Conservation (phyloP, 169 alveolate genomes). For the Eimeria falciformis region DNA sequence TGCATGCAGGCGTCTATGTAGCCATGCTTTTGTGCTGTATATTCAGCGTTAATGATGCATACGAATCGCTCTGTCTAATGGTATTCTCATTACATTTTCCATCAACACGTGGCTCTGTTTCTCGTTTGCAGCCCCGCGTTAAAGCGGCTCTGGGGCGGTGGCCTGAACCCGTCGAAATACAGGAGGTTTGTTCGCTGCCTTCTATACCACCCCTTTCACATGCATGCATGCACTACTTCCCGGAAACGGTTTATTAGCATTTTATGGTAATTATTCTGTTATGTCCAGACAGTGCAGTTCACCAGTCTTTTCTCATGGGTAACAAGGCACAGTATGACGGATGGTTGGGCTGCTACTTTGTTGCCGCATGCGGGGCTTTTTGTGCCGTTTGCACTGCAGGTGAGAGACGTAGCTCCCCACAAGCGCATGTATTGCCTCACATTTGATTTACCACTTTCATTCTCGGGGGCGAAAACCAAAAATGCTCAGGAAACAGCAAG, state of each 20-base stretch:
- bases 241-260: too few species aligned
- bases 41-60: background rate
- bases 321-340: background rate
- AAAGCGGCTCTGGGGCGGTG: constrained; percentile 66
- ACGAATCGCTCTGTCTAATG: background rate
- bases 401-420: constrained; percentile 79
- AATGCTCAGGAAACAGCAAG: too few species aligned
- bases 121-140: constrained; percentile 69
- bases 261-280: too few species aligned
- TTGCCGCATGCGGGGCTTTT: background rate
- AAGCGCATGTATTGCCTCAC: constrained; percentile 78
- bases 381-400: constrained; percentile 38
- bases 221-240: background rate
- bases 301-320: too few species aligned
- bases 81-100: background rate
- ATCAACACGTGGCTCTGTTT: background rate
- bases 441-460: constrained; percentile 62
- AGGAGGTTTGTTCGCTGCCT: constrained; percentile 22
- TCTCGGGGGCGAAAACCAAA: constrained; percentile 10
- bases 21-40: background rate
- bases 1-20: background rate
- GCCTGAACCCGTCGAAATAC: constrained; percentile 62
- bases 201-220: background rate
- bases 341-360: background rate
- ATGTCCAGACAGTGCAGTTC: too few species aligned